phyloP scores from a whole-genome alignment of 129 eudicot species.

The Helichrysum umbraculigerum region DNA sequence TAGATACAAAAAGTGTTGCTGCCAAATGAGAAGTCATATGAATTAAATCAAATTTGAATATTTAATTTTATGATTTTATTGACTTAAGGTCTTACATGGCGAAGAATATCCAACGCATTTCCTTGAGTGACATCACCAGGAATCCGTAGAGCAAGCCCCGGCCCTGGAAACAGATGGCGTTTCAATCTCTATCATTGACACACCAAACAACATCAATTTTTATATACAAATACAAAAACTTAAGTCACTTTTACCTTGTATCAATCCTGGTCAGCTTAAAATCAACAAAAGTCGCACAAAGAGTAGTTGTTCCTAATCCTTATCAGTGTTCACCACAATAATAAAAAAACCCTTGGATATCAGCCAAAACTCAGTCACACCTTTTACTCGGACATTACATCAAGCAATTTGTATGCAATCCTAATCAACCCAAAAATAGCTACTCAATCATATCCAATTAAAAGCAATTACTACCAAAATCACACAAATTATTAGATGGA shows the following conservation, averaged over 20 bases:
- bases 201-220: too few relatives aligned
- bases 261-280: background rate
- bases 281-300: background rate
- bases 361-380: background rate
- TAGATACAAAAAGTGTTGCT: background rate
- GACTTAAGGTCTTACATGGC: constrained; percentile 56
- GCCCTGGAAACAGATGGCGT: constrained; percentile 96
- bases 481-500: background rate
- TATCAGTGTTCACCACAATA: background rate
- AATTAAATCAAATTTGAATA: background rate
- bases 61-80: too few relatives aligned
- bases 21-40: background rate
- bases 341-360: background rate
- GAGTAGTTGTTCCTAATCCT: background rate
- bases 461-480: too few relatives aligned
- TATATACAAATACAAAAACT: too few relatives aligned
- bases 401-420: background rate
- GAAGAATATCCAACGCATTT: constrained; percentile 69
- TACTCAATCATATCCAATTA: too few relatives aligned
- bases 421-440: too few relatives aligned
- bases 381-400: background rate
- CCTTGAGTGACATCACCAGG: constrained; percentile 91
- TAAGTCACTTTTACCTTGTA: too few relatives aligned
- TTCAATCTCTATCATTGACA: constrained; percentile 36
- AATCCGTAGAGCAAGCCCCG: constrained; percentile 89